Evolutionary conservation across 1,139 yeast species (phyloP).

Genomic region (Protomyces lactucae-debilis): DNA sequence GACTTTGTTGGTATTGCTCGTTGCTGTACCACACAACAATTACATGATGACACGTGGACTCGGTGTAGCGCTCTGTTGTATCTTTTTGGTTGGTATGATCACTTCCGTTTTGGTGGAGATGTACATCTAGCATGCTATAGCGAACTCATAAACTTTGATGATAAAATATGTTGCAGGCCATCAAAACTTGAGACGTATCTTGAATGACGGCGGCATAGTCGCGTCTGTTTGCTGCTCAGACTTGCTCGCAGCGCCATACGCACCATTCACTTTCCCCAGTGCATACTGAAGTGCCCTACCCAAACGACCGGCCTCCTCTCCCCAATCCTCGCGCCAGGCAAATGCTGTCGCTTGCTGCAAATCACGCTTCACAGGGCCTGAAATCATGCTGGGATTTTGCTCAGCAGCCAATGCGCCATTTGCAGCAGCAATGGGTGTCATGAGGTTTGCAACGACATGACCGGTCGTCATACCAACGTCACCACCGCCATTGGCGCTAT

Average conservation of each 20-base stretch:
- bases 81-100: constrained; percentile 50
- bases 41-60: constrained; percentile 62
- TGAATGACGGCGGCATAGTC: background rate
- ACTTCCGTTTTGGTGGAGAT: constrained; percentile 30
- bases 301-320: background rate
- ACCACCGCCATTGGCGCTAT: background rate
- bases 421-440: background rate
- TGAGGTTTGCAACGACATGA: background rate
- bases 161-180: background rate
- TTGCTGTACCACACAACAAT: constrained; percentile 55
- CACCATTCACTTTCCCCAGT: background rate
- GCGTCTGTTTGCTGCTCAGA: background rate
- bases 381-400: background rate
- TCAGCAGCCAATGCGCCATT: background rate
- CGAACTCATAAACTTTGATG: background rate
- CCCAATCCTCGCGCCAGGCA: background rate
- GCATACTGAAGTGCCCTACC: background rate
- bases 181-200: background rate
- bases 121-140: background rate
- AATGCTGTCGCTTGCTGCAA: background rate
- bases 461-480: background rate
- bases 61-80: constrained; percentile 51
- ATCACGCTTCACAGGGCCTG: background rate
- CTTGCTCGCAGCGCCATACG: background rate
- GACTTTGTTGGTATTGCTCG: constrained; percentile 51